phyloP scores from a whole-genome alignment of 306 rosid genomes.

The Cucurbita pepo region DNA sequence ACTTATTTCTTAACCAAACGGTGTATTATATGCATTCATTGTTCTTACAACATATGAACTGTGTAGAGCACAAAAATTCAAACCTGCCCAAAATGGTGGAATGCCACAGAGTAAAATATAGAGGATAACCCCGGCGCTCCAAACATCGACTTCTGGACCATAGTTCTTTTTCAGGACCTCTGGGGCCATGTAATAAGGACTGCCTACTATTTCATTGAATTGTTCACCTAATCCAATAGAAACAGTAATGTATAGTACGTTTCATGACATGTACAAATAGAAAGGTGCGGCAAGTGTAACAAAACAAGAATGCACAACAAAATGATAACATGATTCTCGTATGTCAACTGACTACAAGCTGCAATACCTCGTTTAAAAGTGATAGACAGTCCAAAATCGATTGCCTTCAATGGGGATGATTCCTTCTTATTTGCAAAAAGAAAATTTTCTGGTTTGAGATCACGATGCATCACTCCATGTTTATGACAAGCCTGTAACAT shows the following conservation, averaged over 20 bases:
- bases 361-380: slow-evolving; percentile 37
- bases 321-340: neutral
- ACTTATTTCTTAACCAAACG: neutral
- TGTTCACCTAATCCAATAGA: slow-evolving; percentile 19
- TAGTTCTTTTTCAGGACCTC: slow-evolving; percentile 68
- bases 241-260: neutral
- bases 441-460: slow-evolving; percentile 52
- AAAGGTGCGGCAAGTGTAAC: neutral
- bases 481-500: slow-evolving; percentile 32
- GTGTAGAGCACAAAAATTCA: slow-evolving; percentile 1
- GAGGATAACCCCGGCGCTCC: slow-evolving; percentile 86
- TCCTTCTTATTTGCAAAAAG: slow-evolving; percentile 46
- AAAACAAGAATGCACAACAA: neutral
- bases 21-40: neutral
- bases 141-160: slow-evolving; percentile 79
- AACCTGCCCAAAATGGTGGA: slow-evolving; percentile 97
- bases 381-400: slow-evolving; percentile 46
- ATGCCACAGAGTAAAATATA: slow-evolving; percentile 71
- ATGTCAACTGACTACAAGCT: neutral
- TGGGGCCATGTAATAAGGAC: slow-evolving; percentile 87
- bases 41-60: neutral
- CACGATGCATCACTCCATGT: slow-evolving; percentile 53
- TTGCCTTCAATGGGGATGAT: slow-evolving; percentile 37
- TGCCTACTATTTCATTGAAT: slow-evolving; percentile 56
- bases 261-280: neutral